Evolutionary conservation across 2,329 filamentous ascomycete species (phyloP), one percentile per base, ranked within the genome.

Genomic region (Cladosporium sp.): DNA sequence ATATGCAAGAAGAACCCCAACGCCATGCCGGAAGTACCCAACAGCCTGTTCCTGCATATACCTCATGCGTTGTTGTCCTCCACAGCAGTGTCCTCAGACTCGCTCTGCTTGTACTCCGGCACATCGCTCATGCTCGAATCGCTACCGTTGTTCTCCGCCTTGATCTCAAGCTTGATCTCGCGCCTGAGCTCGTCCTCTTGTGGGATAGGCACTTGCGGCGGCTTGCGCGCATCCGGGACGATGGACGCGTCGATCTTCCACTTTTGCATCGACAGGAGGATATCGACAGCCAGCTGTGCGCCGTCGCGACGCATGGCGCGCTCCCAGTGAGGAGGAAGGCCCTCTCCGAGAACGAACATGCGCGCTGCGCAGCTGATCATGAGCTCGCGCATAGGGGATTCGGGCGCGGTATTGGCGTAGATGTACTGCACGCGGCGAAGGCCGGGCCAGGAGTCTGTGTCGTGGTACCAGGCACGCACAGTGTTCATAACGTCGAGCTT

Each of bases 281-380:
- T 81, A 69, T 86, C 84, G 49, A 86, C 84, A 2, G 83, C 83
- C 61, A 86, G 73, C 70, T 85, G 81, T 11, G 26, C 26, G 0
- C 84, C 84, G 68, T 86, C 85, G 76, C 83, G 83, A 71, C 80
- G 76, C 59, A 86, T 74, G 7, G 84, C 84, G 71, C 82, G 82
- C 69, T 84, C 83, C 84, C 84, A 86, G 70, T 85, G 83, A 39
- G 74, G 68, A 1, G 84, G 84, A 48, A 86, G 82, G 13, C 76
- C 80, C 25, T 84, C 80, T 63, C 79, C 77, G 1, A 83, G 75
- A 2, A 83, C 82, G 69, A 86, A 76, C 73, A 84, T 80, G 58
- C 84, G 74, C 43, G 84, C 83, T 1, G 85, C 78, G 32, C 77
- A 77, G 51, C 69, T 84, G 73, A 75, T 84, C 81, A 76, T 70